Base-by-base conservation (phyloP, 208 protist genomes). In the Leishmania guyanensis region DNA sequence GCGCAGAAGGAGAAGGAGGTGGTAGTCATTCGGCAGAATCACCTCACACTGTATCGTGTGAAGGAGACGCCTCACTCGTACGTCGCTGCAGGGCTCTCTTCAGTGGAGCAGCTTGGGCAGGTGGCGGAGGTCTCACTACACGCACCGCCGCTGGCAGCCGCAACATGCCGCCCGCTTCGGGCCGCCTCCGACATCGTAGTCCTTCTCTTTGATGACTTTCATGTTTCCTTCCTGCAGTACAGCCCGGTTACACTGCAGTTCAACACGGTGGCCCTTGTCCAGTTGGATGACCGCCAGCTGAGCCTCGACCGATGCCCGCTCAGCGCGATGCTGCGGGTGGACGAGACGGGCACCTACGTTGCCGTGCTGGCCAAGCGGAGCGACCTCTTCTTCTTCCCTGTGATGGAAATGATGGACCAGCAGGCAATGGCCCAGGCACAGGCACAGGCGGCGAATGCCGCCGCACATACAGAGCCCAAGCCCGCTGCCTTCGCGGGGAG, bases 141-240 rank as follows among this genome's bases (percentile, higher is more conserved):
- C 76, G 92, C 93, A 0, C 93, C 95, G 3, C 92, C 92, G 14
- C 54, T 95, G 0, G 80, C 75, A 6, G 89, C 93, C 53, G 80
- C 81, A 0, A 68, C 79, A 5, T 97, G 91, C 75, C 90, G 91
- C 2, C 94, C 94, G 4, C 78, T 86, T 8, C 87, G 87, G 3
- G 80, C 87, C 33, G 36, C 77, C 8, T 80, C 91, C 9, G 95
- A 98, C 80, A 68, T 95, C 62, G 54, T 98, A 1, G 91, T 86
- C 3, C 81, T 96, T 53, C 89, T 94, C 26, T 91, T 98, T 77
- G 93, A 96, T 75, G 91, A 98, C 78, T 93, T 93, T 70, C 95
- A 97, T 85, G 75, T 96, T 29, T 97, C 95, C 3, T 89, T 98
- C 76, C 56, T 98, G 29, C 84, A 89, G 70, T 95, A 91, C 75